These are phyloP conservation scores for Selenicereus undatus DNA, from an alignment of 148 eudicot genomes.

Conservation along the genomic window DNA sequence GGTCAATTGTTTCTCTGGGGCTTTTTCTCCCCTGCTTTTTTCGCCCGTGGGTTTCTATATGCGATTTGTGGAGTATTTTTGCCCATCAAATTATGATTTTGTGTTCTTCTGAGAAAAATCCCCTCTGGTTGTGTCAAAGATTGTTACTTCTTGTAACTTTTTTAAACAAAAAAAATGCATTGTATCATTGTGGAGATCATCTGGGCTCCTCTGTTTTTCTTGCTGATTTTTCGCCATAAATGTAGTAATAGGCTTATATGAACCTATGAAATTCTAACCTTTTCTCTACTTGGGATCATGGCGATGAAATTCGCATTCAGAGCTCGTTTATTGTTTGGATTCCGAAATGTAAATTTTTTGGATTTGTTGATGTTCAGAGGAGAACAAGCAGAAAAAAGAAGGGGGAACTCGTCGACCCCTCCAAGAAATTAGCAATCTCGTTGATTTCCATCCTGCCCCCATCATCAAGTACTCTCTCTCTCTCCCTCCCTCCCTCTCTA, in stretches of 20 bases:
- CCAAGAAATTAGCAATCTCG: slow-evolving; percentile 70
- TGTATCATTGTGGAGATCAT: not conserved
- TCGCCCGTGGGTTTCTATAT: not conserved
- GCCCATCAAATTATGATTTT: not conserved
- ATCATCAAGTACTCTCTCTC: slow-evolving; percentile 40
- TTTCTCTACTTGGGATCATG: not conserved
- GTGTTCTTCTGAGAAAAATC: no score
- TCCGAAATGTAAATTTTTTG: not conserved
- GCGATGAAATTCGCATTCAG: not conserved
- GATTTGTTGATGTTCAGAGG: slow-evolving; percentile 28
- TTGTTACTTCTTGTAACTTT: no score
- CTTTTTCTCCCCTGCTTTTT: not conserved
- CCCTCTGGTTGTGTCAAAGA: not conserved
- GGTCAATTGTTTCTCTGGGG: not conserved
- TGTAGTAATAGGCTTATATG: no score
- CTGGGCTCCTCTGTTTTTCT: slow-evolving; percentile 1
- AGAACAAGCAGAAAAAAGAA: slow-evolving; percentile 57
- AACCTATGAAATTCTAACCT: no score
- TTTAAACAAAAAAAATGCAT: no score
- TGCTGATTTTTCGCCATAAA: no score
- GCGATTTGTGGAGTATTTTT: not conserved
- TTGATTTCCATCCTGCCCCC: slow-evolving; percentile 31
- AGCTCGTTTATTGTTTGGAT: not conserved
- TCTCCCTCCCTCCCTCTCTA: not conserved
- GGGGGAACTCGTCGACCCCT: slow-evolving; percentile 56